Evolutionary conservation across 495 filamentous ascomycete species (phyloP), one percentile per base, ranked within the genome.

Genomic region (Lepraria neglecta): DNA sequence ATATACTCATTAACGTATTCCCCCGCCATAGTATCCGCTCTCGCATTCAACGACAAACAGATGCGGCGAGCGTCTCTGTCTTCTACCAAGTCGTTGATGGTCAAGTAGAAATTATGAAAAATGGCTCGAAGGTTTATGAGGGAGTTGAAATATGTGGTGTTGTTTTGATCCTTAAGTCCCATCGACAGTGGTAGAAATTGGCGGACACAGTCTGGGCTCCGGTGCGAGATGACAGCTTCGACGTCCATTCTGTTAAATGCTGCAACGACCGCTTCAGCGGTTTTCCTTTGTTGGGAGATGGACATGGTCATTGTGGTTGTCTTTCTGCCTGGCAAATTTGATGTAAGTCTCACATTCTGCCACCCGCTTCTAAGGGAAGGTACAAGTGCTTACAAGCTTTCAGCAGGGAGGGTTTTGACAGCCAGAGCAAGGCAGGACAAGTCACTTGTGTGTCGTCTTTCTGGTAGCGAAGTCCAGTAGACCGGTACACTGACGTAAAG

Each of bases 1-100:
- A 77, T 71, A 61, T 77, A 76, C 61, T 76, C 72, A 47, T 69
- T 69, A 2, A 64, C 53, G 15, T 69, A 69, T 30, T 65, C 56
- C 3, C 67, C 67, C 10, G 60, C 62, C 24, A 52, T 38, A 12
- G 67, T 69, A 14, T 69, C 67, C 11, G 62, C 67, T 38, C 56
- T 56, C n/a, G 67, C 67, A n/a, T 50, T 67, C 28, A 69, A 28
- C 47, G 57, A 67, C 48, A 69, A 45, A 31, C 62, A 62, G 17
- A 69, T 65, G 19, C 60, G 59, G 52, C 56, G 59, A 40, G 63
- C 60, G 4, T 60, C 43, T 14, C 48, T 35, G 54, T 69, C 67
- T 53, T 69, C 67, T 21, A 69, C 33, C 7, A 69, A 42, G 28
- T 69, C 67, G 19, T 62, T 64, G 28, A 67, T 52, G 27, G 48